Conservation (phyloP, 2,329 filamentous ascomycete genomes). For the Daldinia eschscholtzii region DNA sequence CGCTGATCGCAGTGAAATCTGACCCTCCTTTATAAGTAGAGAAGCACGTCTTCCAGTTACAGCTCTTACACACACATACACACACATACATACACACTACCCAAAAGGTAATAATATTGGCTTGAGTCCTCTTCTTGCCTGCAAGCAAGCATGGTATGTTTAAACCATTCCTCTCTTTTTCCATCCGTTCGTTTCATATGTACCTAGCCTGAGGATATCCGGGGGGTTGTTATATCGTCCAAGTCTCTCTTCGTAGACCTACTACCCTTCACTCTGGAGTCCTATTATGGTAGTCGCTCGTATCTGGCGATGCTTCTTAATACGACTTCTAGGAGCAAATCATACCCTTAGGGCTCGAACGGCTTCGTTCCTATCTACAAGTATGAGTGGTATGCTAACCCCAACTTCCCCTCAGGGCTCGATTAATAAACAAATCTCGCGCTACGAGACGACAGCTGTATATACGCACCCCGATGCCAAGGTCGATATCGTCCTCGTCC, state of each 20-base stretch:
- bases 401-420: slow-evolving; percentile 56
- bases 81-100: slow-evolving; percentile 16
- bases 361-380: slow-evolving; percentile 15
- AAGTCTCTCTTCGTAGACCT: slow-evolving; percentile 3
- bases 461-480: slow-evolving; percentile 70
- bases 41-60: slow-evolving; percentile 18
- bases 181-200: slow-evolving; percentile 3
- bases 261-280: slow-evolving; percentile 2
- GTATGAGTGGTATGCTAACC: slow-evolving; percentile 41
- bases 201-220: background rate
- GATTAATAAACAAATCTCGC: slow-evolving; percentile 63
- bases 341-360: slow-evolving; percentile 16
- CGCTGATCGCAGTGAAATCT: slow-evolving; percentile 34
- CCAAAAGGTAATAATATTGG: slow-evolving; percentile 26
- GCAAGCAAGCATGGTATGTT: slow-evolving; percentile 45
- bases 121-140: slow-evolving; percentile 39
- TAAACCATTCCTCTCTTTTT: slow-evolving; percentile 7
- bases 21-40: slow-evolving; percentile 40
- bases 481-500: slow-evolving; percentile 77
- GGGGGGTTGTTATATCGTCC: slow-evolving; percentile 13
- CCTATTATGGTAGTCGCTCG: slow-evolving; percentile 18
- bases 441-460: slow-evolving; percentile 70
- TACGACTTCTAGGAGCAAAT: slow-evolving; percentile 23
- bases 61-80: slow-evolving; percentile 16
- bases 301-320: slow-evolving; percentile 15